phyloP scores from a whole-genome alignment of 148 eudicot species.

The Rhododendron molle region DNA sequence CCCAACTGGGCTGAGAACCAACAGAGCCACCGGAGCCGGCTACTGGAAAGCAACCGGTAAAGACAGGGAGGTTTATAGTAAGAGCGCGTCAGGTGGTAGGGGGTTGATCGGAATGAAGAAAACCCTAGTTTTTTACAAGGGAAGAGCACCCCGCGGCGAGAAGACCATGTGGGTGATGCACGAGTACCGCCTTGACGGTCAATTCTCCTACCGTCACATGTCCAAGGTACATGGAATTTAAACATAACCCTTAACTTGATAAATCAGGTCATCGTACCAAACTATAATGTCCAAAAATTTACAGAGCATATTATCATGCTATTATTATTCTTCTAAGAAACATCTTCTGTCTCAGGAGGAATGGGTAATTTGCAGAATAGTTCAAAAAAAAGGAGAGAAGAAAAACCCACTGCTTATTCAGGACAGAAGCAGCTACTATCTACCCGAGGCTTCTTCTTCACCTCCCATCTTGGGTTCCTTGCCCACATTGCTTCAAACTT shows the following conservation, averaged over 20 bases:
- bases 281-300: not conserved
- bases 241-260: not conserved
- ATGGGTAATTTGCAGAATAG: slow-evolving; percentile 85
- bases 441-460: slow-evolving; percentile 10
- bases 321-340: not conserved
- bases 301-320: not conserved
- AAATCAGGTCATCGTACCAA: not conserved
- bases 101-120: slow-evolving; percentile 70
- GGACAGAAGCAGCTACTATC: slow-evolving; percentile 15
- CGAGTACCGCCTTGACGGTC: slow-evolving; percentile 82
- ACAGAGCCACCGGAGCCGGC: slow-evolving; percentile 67
- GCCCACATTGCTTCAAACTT: slow-evolving; percentile 35
- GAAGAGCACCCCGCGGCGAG: slow-evolving; percentile 73
- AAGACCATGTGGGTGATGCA: slow-evolving; percentile 89
- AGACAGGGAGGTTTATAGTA: slow-evolving; percentile 43
- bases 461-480: slow-evolving; percentile 20
- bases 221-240: slow-evolving; percentile 37
- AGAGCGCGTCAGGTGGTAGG: slow-evolving; percentile 10
- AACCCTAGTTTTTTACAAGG: slow-evolving; percentile 75
- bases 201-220: slow-evolving; percentile 55
- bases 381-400: slow-evolving; percentile 47
- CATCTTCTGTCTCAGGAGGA: slow-evolving; percentile 46
- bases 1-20: slow-evolving; percentile 73
- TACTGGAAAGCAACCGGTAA: slow-evolving; percentile 90
- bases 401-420: slow-evolving; percentile 18